Percentiles rank a stretch among this genome's conserved stretches.
phyloP scores from a whole-genome alignment of 2,329 filamentous ascomycete genomes.

The Trichoderma endophyticum region DNA sequence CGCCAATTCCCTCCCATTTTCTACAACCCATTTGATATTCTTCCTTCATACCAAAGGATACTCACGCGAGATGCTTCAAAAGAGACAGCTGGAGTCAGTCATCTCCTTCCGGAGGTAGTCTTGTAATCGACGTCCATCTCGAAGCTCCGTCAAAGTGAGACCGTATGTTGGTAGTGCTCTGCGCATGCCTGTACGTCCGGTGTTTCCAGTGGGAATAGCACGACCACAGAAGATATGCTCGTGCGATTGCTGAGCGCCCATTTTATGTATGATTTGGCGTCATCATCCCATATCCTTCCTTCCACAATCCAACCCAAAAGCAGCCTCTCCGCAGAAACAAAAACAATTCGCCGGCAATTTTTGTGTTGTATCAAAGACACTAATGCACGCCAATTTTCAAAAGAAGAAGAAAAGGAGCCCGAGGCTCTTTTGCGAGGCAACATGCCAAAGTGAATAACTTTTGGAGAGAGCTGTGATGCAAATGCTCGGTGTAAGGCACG shows the following conservation, averaged over 20 bases:
- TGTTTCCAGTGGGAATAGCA: not conserved
- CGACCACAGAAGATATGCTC: not conserved
- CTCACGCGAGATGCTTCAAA: not conserved
- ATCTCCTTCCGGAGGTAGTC: too few species aligned
- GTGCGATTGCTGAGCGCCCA: not conserved
- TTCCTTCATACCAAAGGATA: not conserved
- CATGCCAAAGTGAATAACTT: slow-evolving; percentile 15
- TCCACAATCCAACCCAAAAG: not conserved
- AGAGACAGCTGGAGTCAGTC: not conserved
- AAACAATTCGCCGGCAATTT: slow-evolving; percentile 1
- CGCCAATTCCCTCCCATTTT: not conserved
- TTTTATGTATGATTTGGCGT: not conserved
- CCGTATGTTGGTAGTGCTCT: not conserved
- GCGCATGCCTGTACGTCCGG: not conserved
- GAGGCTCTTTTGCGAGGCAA: slow-evolving; percentile 2
- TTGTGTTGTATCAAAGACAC: slow-evolving; percentile 2
- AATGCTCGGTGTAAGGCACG: slow-evolving; percentile 21
- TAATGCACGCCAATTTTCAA: slow-evolving; percentile 13
- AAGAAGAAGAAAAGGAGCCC: not conserved
- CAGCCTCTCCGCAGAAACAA: slow-evolving; percentile 5
- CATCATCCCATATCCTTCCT: not conserved
- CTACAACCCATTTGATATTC: not conserved
- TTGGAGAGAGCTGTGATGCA: slow-evolving; percentile 21
- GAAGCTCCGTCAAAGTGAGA: not conserved
- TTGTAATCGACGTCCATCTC: not conserved